phyloP scores from a whole-genome alignment of 2,329 filamentous ascomycete genomes.

The Botryotinia narcissicola region DNA sequence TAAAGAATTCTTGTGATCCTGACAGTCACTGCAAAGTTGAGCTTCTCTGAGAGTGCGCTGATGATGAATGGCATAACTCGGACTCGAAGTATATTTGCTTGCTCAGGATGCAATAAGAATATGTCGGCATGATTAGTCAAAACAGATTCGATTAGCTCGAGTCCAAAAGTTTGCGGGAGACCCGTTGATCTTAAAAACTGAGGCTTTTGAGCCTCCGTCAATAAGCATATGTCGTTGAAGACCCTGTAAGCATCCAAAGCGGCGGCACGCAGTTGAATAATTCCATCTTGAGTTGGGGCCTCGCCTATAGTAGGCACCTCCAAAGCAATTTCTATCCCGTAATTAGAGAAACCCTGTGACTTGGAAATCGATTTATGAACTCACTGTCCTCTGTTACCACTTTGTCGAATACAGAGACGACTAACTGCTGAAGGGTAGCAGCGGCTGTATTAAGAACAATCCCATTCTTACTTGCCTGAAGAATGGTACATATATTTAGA shows the following conservation, averaged over 20 bases:
- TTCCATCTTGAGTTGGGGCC: conserved; percentile 63
- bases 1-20: conserved; percentile 81
- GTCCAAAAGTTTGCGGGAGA: conserved; percentile 76
- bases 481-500: conserved; percentile 84
- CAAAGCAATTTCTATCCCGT: conserved; percentile 37
- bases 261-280: conserved; percentile 67
- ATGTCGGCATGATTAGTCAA: conserved; percentile 80
- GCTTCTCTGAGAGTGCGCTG: conserved; percentile 71
- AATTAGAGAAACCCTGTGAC: conserved; percentile 20
- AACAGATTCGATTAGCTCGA: conserved; percentile 90
- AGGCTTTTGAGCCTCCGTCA: conserved; percentile 80
- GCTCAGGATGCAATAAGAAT: conserved; percentile 75
- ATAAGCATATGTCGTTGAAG: conserved; percentile 84
- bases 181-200: conserved; percentile 78
- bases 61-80: conserved; percentile 82
- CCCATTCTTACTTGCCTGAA: conserved; percentile 88
- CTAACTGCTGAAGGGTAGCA: conserved; percentile 91
- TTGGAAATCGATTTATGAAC: conserved; percentile 36
- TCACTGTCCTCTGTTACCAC: conserved; percentile 77
- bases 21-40: conserved; percentile 78
- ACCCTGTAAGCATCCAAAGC: conserved; percentile 84
- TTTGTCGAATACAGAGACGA: conserved; percentile 91
- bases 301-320: conserved; percentile 62
- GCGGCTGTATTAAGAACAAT: conserved; percentile 95
- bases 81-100: conserved; percentile 72